A percentile compares a stretch with the other conserved stretches of the same genome.
Conservation (phyloP, 2,329 filamentous ascomycete genomes). For the Xylaria sp. region DNA sequence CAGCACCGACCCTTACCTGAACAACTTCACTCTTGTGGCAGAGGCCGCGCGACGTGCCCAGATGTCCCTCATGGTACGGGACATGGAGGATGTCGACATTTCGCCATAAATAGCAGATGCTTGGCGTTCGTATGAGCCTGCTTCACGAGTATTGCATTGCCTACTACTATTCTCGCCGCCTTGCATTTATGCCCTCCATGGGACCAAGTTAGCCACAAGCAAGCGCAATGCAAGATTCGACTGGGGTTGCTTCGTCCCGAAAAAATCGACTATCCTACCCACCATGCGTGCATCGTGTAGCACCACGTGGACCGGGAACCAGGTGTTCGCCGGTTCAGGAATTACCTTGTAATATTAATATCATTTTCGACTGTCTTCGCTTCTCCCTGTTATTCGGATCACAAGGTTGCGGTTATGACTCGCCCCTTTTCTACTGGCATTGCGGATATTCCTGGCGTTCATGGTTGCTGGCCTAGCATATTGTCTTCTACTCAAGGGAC, state of each 20-base stretch:
- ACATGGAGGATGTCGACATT: conserved; percentile 79
- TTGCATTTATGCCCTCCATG: conserved; percentile 18
- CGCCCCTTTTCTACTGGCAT: conserved; percentile 14
- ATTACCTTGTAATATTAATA: conserved; percentile 23
- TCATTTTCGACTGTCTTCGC: conserved; percentile 22
- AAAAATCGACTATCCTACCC: conserved; percentile 23
- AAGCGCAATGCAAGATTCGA: conserved; percentile 30
- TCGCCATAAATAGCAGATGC: conserved; percentile 43
- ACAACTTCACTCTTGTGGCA: conserved; percentile 85
- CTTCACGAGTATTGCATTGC: conserved; percentile 19
- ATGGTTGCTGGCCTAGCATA: neutral
- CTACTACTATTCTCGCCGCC: conserved; percentile 13
- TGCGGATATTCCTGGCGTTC: conserved; percentile 15
- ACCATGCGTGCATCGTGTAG: conserved; percentile 26
- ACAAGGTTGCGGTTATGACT: conserved; percentile 7
- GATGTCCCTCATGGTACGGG: conserved; percentile 87
- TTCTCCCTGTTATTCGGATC: conserved; percentile 16
- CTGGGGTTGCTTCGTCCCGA: conserved; percentile 26
- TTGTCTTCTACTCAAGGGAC: neutral
- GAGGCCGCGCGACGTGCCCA: conserved; percentile 94
- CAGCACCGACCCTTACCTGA: conserved; percentile 70
- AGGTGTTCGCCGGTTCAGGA: conserved; percentile 13
- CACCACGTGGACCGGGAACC: conserved; percentile 34
- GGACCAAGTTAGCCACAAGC: conserved; percentile 11
- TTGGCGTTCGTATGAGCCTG: conserved; percentile 6